Base-by-base conservation (phyloP, 164 flowering plant species). In the Dillenia turbinata region DNA sequence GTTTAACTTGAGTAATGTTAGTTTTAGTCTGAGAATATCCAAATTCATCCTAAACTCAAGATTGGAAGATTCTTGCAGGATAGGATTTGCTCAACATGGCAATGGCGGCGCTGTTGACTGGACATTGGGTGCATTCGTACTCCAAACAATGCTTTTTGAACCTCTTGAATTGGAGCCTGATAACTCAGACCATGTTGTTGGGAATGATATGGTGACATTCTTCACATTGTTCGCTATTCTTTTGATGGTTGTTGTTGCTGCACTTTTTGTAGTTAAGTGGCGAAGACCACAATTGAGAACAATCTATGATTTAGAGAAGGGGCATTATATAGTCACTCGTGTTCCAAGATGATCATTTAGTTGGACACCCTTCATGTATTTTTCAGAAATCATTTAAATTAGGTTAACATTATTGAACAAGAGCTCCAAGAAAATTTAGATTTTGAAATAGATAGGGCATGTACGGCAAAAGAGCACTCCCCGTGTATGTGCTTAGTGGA, bases 261-360 rank as follows among this genome's bases (percentile, higher is more conserved):
- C 75, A 61, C 67, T 76, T 40, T 71, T 66, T 68, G 67, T 69
- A 46, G 52, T 74, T 26, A 76, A 71, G 66, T 73, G 70, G 76
- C 75, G 67, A 45, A 82, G 74, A 70, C 83, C 86, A 10, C 77
- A 79, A 56, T 47, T 82, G 56, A 79, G 76, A 70, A 79, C 83
- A 9, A 66, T 82, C 44, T 82, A 82, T 62, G 86, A 82, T 69
- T 69, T 82, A 46, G 83, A 79, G 68, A 79, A 82, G 74, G 85
- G 85, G 17, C 81, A 62, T 24, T 81, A 81, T 52, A 80, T 78
- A 45, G 65, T 75, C 59, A 74, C 81, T 9, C 75, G 71, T 19
- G 40, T 71, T 52, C 81, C 81, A 43, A 69, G 78, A 58, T 74
- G 67, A 71, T 66, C 40, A 26, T 26, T 26, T 26, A 26, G 40